Evolutionary conservation across 1,284 basidiomycete species (phyloP).

Genomic region (Sphagnurus paluster): DNA sequence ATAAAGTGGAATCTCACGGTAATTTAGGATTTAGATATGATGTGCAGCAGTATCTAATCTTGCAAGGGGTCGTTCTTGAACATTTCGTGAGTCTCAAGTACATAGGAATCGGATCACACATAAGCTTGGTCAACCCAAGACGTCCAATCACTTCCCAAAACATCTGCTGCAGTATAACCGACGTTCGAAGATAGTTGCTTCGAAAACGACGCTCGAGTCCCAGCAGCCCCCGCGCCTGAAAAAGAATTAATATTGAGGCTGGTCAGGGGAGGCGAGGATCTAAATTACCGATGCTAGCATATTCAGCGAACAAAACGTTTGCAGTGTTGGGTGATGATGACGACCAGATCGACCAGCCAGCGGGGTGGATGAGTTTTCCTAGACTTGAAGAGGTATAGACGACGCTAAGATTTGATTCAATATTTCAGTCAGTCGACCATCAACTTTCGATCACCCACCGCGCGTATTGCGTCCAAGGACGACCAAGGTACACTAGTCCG

Average conservation of each 20-base stretch:
- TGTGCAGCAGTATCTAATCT: no score
- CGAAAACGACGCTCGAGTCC: constrained; percentile 28
- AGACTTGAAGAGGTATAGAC: constrained; percentile 19
- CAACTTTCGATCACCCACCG: no score
- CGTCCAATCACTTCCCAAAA: constrained; percentile 27
- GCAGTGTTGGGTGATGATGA: constrained; percentile 26
- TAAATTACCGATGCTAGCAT: constrained; percentile 24
- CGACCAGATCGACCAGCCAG: constrained; percentile 31
- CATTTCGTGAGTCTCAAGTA: no score
- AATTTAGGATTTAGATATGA: no score
- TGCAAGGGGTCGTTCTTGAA: no score
- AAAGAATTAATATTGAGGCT: neutral
- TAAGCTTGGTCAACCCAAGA: constrained; percentile 30
- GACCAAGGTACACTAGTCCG: constrained; percentile 27
- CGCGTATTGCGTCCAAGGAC: constrained; percentile 30
- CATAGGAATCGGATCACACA: no score
- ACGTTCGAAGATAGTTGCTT: constrained; percentile 24
- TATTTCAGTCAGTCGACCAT: neutral
- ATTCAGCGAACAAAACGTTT: constrained; percentile 31
- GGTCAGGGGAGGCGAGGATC: neutral
- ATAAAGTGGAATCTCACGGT: no score
- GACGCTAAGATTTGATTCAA: constrained; percentile 11
- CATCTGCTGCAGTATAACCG: constrained; percentile 25
- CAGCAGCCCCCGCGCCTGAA: constrained; percentile 26
- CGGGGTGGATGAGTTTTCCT: constrained; percentile 24